Base-by-base conservation (phyloP, 1,139 yeast genomes). In the Candida sanyaensis region DNA sequence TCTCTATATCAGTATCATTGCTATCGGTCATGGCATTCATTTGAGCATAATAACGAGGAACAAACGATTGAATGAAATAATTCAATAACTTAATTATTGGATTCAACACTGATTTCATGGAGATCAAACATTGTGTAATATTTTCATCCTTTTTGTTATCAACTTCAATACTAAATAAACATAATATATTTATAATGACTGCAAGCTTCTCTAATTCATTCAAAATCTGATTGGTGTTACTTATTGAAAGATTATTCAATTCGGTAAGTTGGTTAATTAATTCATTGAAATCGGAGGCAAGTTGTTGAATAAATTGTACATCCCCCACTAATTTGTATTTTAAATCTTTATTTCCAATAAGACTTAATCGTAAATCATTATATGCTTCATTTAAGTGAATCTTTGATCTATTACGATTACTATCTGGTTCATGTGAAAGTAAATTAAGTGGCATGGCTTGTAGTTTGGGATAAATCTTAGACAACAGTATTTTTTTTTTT, bases 301-400 rank as follows among this genome's bases (percentile, higher is more conserved):
- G 44, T 4, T 43, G 47, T 13, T 45, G 36, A 6, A 70, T 55
- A 41, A 68, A 69, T 13, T 45, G 46, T 3, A 50, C 54, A 47
- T 73, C 70, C 12, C n/a, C 62, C n/a, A 67, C 59, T 17, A 74
- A 60, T 50, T 66, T 63, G 50, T 57, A 61, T 55, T 75, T 75
- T 42, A 75, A 61, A 51, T 75, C 79, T 44, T 64, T 65, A 53
- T 75, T 75, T 26, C 79, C 80, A 12, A 74, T 73, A 11, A 75
- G 62, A 9, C 66, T 55, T 21, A 69, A 65, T 36, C 78, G 59
- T 37, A 73, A 55, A 34, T 56, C 59, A 37, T 43, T 41, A 21
- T 42, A 42, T 12, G 29, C 34, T 26, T 29, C 32, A 12, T 31
- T 32, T 6, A 40, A 31, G 6, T 21, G 24, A 43, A 27, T 38